A percentile compares a stretch with the other conserved stretches of the same genome.
Conservation (phyloP, 352 stramenopile species). For the Pythium scleroteichum region DNA sequence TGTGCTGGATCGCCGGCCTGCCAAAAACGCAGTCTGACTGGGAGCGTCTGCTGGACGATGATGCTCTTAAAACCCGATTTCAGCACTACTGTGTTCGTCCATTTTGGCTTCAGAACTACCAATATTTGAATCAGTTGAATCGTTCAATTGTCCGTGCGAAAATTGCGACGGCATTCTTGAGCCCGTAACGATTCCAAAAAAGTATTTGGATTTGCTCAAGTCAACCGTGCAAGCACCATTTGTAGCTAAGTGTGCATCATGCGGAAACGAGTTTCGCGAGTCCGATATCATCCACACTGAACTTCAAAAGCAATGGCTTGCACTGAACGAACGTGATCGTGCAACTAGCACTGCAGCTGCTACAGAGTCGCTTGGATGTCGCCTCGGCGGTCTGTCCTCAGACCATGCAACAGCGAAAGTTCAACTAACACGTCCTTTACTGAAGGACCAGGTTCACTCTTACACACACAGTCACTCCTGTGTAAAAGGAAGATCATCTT, state of each 20-base stretch:
- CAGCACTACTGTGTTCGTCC: constrained; percentile 29
- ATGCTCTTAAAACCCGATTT: constrained; percentile 7
- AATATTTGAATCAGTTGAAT: constrained; percentile 2
- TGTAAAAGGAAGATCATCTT: constrained; percentile 19
- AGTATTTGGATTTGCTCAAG: too few relatives aligned
- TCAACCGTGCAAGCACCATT: constrained; percentile 17
- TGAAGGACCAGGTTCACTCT: constrained; percentile 23
- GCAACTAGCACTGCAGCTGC: constrained; percentile 1
- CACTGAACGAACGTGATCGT: constrained; percentile 10
- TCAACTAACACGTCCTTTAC: constrained; percentile 24
- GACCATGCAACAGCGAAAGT: constrained; percentile 16
- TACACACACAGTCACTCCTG: constrained; percentile 22
- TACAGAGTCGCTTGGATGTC: constrained; percentile 5
- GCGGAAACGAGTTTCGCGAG: not conserved
- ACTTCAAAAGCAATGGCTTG: constrained; percentile 9
- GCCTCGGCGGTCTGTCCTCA: constrained; percentile 18
- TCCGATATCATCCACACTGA: constrained; percentile 3
- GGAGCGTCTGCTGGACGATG: constrained; percentile 17
- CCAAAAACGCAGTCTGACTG: constrained; percentile 29
- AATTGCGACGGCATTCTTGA: constrained; percentile 10
- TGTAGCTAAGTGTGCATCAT: constrained; percentile 1
- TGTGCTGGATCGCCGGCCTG: constrained; percentile 26
- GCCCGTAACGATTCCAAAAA: constrained; percentile 12
- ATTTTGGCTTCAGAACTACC: constrained; percentile 26
- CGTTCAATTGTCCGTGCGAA: constrained; percentile 1